Conservation (phyloP, 768 basidiomycete genomes). For the Boletus tylopilopsis region DNA sequence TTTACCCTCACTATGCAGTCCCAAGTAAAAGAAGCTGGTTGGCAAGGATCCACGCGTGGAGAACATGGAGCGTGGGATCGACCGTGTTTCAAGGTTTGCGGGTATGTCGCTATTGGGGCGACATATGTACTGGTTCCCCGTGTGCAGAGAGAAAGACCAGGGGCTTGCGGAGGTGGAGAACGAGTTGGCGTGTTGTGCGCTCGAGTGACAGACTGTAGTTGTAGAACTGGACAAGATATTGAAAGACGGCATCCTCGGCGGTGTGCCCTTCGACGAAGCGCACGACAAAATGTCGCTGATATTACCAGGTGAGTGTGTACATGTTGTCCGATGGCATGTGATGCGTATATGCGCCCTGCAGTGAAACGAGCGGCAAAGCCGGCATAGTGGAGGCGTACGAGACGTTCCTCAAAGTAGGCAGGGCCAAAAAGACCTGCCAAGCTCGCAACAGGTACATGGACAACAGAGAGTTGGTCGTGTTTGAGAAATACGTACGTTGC, state of each 20-base stretch:
- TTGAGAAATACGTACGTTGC: conserved; percentile 65
- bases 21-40: conserved; percentile 63
- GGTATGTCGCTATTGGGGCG: too few relatives aligned
- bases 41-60: conserved; percentile 55
- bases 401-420: conserved; percentile 52
- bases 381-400: conserved; percentile 49
- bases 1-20: conserved; percentile 58
- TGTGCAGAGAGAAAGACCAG: conserved; percentile 61
- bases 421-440: conserved; percentile 63
- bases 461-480: conserved; percentile 48
- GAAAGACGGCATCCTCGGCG: conserved; percentile 37
- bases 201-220: too few relatives aligned
- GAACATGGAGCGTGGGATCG: conserved; percentile 73
- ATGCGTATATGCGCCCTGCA: background rate
- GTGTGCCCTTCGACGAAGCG: conserved; percentile 42
- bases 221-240: conserved; percentile 45
- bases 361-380: conserved; percentile 21
- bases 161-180: conserved; percentile 41
- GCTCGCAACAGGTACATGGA: conserved; percentile 73
- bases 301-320: conserved; percentile 16
- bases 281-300: conserved; percentile 14
- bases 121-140: background rate
- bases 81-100: conserved; percentile 52
- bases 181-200: too few relatives aligned
- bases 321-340: background rate